Evolutionary conservation across 1,284 basidiomycete genomes (phyloP).

Genomic region (Amylostereum areolatum): DNA sequence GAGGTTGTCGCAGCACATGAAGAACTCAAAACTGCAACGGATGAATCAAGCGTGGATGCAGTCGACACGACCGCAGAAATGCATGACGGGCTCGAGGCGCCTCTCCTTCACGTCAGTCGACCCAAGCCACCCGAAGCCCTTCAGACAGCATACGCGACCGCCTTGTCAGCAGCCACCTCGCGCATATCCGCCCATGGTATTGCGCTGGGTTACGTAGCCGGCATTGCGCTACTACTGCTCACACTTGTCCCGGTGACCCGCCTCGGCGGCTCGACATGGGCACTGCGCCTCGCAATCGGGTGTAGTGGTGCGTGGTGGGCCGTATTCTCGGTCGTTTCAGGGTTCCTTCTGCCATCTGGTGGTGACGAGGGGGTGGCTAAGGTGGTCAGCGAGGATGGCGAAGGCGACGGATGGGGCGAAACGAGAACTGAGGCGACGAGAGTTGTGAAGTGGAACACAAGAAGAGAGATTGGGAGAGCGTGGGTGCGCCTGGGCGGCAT

Average conservation of each 20-base stretch:
- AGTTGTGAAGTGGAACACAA: constrained; percentile 35
- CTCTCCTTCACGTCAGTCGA: constrained; percentile 4
- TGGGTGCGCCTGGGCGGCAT: constrained; percentile 67
- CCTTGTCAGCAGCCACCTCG: constrained; percentile 66
- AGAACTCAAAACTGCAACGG: constrained; percentile 22
- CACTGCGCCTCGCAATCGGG: constrained; percentile 74
- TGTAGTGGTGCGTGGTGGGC: constrained; percentile 85
- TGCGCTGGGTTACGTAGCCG: constrained; percentile 77
- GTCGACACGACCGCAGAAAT: too few species aligned
- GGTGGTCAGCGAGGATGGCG: constrained; percentile 9
- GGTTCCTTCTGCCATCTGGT: constrained; percentile 58
- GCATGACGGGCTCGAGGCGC: too few species aligned
- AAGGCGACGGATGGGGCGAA: constrained; percentile 8
- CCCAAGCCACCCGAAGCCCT: too few species aligned
- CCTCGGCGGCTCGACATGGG: constrained; percentile 64
- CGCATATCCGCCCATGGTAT: constrained; percentile 80
- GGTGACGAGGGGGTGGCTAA: constrained; percentile 11
- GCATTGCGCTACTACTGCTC: constrained; percentile 65
- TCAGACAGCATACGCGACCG: constrained; percentile 45
- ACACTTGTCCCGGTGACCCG: constrained; percentile 68
- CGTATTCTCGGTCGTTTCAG: constrained; percentile 70
- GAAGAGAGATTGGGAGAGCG: constrained; percentile 49
- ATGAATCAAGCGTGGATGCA: too few species aligned
- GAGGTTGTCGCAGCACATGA: constrained; percentile 46
- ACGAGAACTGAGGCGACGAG: constrained; percentile 9